These are phyloP conservation scores for Ceratobasidium theobromae DNA, from an alignment of 1,284 basidiomycete genomes.

Conservation along the genomic window DNA sequence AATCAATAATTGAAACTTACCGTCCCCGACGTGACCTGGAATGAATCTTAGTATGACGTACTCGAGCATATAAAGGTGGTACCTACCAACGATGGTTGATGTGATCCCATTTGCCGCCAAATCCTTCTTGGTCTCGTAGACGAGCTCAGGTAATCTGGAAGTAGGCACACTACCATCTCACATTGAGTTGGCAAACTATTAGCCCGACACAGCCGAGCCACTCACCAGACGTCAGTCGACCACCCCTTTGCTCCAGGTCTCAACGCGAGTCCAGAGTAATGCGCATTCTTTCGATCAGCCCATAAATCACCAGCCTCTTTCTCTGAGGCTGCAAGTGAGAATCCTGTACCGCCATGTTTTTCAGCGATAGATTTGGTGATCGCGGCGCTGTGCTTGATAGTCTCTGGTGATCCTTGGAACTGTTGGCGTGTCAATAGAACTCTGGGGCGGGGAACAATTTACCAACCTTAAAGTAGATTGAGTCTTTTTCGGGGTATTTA, in stretches of 20 bases:
- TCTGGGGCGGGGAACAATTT: neutral
- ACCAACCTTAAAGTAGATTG: slow-evolving; percentile 73
- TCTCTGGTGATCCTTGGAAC: slow-evolving; percentile 69
- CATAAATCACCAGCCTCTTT: slow-evolving; percentile 77
- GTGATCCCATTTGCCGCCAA: slow-evolving; percentile 59
- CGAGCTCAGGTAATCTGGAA: slow-evolving; percentile 72
- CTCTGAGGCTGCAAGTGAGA: slow-evolving; percentile 66
- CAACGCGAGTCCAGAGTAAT: slow-evolving; percentile 68
- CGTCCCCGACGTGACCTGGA: slow-evolving; percentile 81
- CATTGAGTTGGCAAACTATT: slow-evolving; percentile 16
- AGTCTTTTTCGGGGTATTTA: slow-evolving; percentile 69
- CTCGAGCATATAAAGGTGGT: neutral
- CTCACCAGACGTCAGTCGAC: slow-evolving; percentile 85
- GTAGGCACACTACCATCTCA: slow-evolving; percentile 66
- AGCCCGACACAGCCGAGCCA: slow-evolving; percentile 34
- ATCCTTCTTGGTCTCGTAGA: slow-evolving; percentile 76
- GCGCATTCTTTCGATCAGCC: slow-evolving; percentile 82
- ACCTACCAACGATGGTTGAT: slow-evolving; percentile 55
- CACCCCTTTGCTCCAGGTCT: slow-evolving; percentile 66
- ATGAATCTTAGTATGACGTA: neutral
- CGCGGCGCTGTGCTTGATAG: slow-evolving; percentile 64
- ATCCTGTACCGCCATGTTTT: slow-evolving; percentile 68
- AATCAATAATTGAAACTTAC: slow-evolving; percentile 47
- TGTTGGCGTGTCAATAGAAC: neutral
- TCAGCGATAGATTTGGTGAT: slow-evolving; percentile 60